Conservation (phyloP, 768 basidiomycete genomes). For the Lactarius indigo region DNA sequence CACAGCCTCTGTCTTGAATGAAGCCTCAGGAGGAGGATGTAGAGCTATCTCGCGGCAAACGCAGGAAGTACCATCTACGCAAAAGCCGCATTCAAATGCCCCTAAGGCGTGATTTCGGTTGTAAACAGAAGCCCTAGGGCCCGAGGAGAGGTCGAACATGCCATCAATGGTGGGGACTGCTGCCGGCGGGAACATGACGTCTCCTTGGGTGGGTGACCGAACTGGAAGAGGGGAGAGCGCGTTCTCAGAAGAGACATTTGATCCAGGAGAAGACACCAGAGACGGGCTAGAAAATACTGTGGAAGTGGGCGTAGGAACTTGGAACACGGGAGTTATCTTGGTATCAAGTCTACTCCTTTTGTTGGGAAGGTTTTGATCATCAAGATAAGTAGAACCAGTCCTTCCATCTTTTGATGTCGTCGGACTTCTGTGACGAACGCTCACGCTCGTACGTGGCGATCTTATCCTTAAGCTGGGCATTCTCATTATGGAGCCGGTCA, state of each 20-base stretch:
- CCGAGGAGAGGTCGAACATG: slow-evolving; percentile 39
- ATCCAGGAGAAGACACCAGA: slow-evolving; percentile 49
- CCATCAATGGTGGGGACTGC: slow-evolving; percentile 32
- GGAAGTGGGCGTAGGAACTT: slow-evolving; percentile 34
- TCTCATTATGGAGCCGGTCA: slow-evolving; percentile 67
- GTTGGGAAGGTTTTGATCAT: slow-evolving; percentile 27
- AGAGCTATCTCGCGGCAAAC: slow-evolving; percentile 69
- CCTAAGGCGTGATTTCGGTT: slow-evolving; percentile 34
- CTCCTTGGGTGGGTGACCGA: slow-evolving; percentile 31
- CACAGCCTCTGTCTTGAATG: slow-evolving; percentile 31
- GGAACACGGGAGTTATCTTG: slow-evolving; percentile 28
- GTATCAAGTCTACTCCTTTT: slow-evolving; percentile 37
- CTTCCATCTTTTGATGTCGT: slow-evolving; percentile 57
- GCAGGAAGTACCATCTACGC: slow-evolving; percentile 64
- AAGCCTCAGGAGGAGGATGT: slow-evolving; percentile 37
- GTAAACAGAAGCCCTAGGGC: slow-evolving; percentile 31
- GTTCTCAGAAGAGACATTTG: slow-evolving; percentile 31
- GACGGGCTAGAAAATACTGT: slow-evolving; percentile 39
- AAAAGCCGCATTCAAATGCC: slow-evolving; percentile 70
- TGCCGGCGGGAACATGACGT: slow-evolving; percentile 31
- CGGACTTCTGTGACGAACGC: slow-evolving; percentile 23
- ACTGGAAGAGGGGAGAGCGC: slow-evolving; percentile 34
- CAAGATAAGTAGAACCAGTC: slow-evolving; percentile 40
- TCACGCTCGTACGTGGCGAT: slow-evolving; percentile 32
- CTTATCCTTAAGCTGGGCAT: slow-evolving; percentile 49